phyloP scores from a whole-genome alignment of 2,329 filamentous ascomycete genomes.

The Davidsoniella eucalypti region DNA sequence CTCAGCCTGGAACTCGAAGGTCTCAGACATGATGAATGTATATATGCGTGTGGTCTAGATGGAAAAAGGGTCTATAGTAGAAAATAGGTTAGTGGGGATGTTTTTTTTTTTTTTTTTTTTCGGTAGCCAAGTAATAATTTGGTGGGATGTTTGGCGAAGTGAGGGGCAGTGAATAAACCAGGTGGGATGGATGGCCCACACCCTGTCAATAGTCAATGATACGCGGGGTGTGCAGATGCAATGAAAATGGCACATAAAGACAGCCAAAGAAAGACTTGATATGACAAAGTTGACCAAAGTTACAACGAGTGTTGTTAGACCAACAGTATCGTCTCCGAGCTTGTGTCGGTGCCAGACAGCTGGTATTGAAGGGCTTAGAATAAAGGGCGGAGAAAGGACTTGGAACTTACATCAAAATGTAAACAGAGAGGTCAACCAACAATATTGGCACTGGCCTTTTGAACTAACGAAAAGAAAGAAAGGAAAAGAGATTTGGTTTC shows the following conservation, averaged over 20 bases:
- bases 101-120: background rate
- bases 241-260: too few species aligned
- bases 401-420: constrained; percentile 14
- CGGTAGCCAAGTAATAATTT: background rate
- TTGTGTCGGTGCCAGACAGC: too few species aligned
- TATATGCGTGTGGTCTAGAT: constrained; percentile 2
- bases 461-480: constrained; percentile 11
- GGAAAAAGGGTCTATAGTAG: constrained; percentile 8
- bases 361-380: too few species aligned
- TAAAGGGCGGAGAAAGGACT: constrained; percentile 1
- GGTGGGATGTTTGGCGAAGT: background rate
- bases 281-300: too few species aligned
- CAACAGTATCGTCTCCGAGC: too few species aligned
- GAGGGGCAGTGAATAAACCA: constrained; percentile 6
- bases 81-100: background rate
- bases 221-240: background rate
- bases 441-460: constrained; percentile 8
- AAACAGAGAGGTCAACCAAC: constrained; percentile 12
- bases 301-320: too few species aligned
- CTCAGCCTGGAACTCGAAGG: constrained; percentile 99
- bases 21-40: constrained; percentile 37
- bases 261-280: background rate
- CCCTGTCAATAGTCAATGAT: background rate
- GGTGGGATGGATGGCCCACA: constrained; percentile 4
- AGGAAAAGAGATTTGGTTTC: constrained; percentile 8